Evolutionary conservation across 345 rosid genomes (phyloP), one percentile per base, ranked within the genome.

Genomic region (Linum trigynum): DNA sequence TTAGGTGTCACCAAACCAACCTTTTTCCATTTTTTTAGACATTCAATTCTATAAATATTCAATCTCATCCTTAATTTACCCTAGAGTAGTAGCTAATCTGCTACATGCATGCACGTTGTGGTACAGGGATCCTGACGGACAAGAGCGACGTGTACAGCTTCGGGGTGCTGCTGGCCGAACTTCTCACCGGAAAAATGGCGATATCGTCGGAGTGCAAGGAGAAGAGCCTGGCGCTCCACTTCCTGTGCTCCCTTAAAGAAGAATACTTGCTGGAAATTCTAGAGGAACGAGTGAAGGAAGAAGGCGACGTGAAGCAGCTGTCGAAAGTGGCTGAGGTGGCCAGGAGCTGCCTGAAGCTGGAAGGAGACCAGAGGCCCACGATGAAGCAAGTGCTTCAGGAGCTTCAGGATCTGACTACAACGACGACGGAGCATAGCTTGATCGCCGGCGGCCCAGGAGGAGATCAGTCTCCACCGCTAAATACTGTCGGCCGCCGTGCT

Each of bases 381-480:
- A 77, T 77, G 79, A 78, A 75, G 57, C 72, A 72, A 23, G 72
- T 75, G 2, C 59, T 69, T 0, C 48, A 23, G 45, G 78, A 78
- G 55, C 56, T 78, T 53, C 73, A 77, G 10, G 75, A 66, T 11
- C 51, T 74, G 56, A 57, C 68, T 62, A 43, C 45, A 5, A 65
- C 32, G 42, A 65, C 15, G 15, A 55, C 32, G 14, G 76, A 76
- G 66, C 78, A 77, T 76, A 79, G 66, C 32, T 37, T 57, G 45
- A 7, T 58, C 58, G 0, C 59, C 61, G 59, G 2, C 43, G 32
- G 45, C 62, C 57, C 38, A 42, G 50, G 78, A 77, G 62, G 77
- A 73, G 60, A 70, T 23, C 45, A 41, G 9, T 41, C 45, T 41
- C 45, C 45, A 41, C 45, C 45, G 6, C 32, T 23, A 23, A 41